Evolutionary conservation across 2,329 filamentous ascomycete genomes (phyloP).

Genomic region (Colletotrichum truncatum): DNA sequence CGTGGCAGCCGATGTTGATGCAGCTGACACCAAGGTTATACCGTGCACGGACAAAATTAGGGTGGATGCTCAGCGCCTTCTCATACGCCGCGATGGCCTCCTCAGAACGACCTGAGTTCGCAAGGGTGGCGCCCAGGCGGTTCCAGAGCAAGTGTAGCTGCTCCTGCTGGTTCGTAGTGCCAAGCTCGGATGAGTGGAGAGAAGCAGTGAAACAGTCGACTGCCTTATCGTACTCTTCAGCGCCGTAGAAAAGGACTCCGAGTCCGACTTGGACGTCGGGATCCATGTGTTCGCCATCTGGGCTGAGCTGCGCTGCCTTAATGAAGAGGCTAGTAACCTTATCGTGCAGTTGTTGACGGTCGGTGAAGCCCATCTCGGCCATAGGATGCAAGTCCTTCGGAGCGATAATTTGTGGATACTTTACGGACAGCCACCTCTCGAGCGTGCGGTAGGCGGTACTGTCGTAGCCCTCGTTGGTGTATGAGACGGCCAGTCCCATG

Average conservation of each 20-base stretch:
- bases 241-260: constrained; percentile 96
- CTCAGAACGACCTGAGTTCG: constrained; percentile 91
- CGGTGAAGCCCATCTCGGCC: constrained; percentile 92
- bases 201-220: constrained; percentile 98
- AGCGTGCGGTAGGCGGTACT: constrained; percentile 95
- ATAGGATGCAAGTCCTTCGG: constrained; percentile 77
- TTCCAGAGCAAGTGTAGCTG: constrained; percentile 98
- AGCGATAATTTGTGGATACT: constrained; percentile 86
- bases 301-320: constrained; percentile 88
- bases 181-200: constrained; percentile 84
- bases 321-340: constrained; percentile 94
- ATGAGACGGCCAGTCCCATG: constrained; percentile 95
- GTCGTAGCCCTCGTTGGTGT: constrained; percentile 99
- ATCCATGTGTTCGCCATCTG: constrained; percentile 94
- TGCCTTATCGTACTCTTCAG: constrained; percentile 97
- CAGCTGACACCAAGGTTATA: constrained; percentile 98
- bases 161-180: constrained; percentile 82
- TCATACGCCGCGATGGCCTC: constrained; percentile 98
- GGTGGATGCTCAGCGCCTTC: constrained; percentile 86
- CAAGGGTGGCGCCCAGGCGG: constrained; percentile 91
- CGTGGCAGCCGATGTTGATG: constrained; percentile 96
- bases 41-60: constrained; percentile 95
- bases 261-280: constrained; percentile 97
- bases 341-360: constrained; percentile 88
- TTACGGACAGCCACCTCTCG: constrained; percentile 95